Conservation (phyloP, 805 yeast genomes). For the Starmerella sp. region DNA sequence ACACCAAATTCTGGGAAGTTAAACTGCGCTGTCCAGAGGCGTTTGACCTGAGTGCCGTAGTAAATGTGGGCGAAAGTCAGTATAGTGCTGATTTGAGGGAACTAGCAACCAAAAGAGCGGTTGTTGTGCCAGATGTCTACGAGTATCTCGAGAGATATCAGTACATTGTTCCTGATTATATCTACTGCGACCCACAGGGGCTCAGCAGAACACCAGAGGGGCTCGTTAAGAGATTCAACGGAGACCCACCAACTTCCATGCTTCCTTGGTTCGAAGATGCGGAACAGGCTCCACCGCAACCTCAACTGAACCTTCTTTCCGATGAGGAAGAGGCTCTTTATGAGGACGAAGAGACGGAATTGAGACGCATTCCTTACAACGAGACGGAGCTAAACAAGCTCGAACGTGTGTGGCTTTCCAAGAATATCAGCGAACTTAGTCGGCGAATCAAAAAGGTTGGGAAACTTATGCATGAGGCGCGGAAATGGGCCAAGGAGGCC, state of each 20-base stretch:
- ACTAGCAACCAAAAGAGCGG: not conserved
- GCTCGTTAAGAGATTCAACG: not conserved
- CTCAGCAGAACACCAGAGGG: not conserved
- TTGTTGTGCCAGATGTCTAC: not conserved
- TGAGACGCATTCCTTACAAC: not conserved
- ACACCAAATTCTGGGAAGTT: not conserved
- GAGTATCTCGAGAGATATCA: not conserved
- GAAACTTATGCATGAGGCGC: too few relatives aligned
- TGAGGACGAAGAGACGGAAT: not conserved
- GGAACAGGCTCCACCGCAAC: not conserved
- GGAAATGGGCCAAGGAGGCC: too few relatives aligned
- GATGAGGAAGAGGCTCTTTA: not conserved
- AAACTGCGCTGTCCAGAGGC: not conserved
- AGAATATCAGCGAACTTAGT: not conserved
- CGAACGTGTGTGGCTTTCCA: not conserved
- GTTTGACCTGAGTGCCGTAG: not conserved
- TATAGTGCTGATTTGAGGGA: not conserved
- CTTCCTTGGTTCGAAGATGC: not conserved
- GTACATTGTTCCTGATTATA: not conserved
- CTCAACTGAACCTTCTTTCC: too few relatives aligned
- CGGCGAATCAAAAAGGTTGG: not conserved
- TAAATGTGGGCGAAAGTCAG: not conserved
- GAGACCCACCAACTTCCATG: not conserved
- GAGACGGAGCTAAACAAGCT: too few relatives aligned
- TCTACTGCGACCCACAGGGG: not conserved